Evolutionary conservation across 768 basidiomycete genomes (phyloP).

Genomic region (Leccinum variicolor): DNA sequence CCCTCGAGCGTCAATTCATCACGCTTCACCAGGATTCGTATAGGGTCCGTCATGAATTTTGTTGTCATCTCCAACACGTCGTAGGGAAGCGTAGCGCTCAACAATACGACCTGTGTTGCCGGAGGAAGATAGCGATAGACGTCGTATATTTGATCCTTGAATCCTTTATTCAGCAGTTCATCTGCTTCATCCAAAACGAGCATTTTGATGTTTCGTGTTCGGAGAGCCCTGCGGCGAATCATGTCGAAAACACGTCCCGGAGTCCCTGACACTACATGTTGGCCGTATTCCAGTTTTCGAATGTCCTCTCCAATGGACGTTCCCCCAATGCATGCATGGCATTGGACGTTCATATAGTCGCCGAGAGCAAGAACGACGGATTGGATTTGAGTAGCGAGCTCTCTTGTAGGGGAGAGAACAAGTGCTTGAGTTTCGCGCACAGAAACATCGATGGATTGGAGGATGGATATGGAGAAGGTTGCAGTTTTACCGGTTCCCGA

Average conservation of each 20-base stretch:
- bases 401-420: slow-evolving; percentile 96
- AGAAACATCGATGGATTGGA: slow-evolving; percentile 95
- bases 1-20: slow-evolving; percentile 97
- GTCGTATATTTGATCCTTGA: slow-evolving; percentile 99
- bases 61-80: slow-evolving; percentile 99
- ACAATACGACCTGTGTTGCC: slow-evolving; percentile 93
- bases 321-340: slow-evolving; percentile 97
- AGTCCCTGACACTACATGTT: slow-evolving; percentile 96
- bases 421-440: slow-evolving; percentile 95
- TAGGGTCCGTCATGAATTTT: slow-evolving; percentile 99
- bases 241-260: slow-evolving; percentile 99
- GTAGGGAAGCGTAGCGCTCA: slow-evolving; percentile 94
- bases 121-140: slow-evolving; percentile 97
- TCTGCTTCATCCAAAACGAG: slow-evolving; percentile 93
- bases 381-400: slow-evolving; percentile 98
- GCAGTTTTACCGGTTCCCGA: slow-evolving; percentile 99
- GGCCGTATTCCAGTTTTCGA: slow-evolving; percentile 93
- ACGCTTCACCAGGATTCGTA: slow-evolving; percentile 98
- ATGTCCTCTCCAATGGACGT: slow-evolving; percentile 98
- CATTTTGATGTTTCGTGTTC: slow-evolving; percentile 98
- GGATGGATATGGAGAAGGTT: slow-evolving; percentile 96
- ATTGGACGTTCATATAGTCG: slow-evolving; percentile 99
- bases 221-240: slow-evolving; percentile 91
- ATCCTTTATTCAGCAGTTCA: slow-evolving; percentile 94
- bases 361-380: slow-evolving; percentile 94